Conservation (phyloP, 2,329 filamentous ascomycete genomes). For the Periconia sp. region DNA sequence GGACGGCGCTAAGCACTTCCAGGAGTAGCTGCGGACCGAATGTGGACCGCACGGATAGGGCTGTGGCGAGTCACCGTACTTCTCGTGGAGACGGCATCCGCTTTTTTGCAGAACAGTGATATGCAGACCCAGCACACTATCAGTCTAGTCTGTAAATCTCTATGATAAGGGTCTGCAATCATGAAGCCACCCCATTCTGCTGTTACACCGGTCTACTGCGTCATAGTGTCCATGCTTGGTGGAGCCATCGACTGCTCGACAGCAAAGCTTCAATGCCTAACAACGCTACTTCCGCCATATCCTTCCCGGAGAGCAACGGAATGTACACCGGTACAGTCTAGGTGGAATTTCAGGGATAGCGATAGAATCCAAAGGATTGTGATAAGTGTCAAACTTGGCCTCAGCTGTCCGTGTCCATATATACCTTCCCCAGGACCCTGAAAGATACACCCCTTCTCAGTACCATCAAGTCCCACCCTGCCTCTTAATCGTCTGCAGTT, state of each 20-base stretch:
- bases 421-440: conserved; percentile 4
- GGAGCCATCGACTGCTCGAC: neutral
- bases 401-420: conserved; percentile 4
- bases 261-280: neutral
- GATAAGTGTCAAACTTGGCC: too few relatives aligned
- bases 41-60: neutral
- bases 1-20: neutral
- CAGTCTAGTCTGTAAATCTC: neutral
- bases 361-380: neutral
- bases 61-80: neutral
- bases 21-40: neutral
- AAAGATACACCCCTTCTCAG: neutral
- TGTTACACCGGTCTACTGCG: neutral
- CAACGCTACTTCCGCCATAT: neutral
- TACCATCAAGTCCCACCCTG: neutral
- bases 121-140: neutral
- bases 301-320: neutral
- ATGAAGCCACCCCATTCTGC: neutral
- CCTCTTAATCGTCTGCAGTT: neutral
- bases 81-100: neutral
- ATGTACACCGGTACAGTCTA: neutral
- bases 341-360: neutral
- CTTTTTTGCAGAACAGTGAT: neutral
- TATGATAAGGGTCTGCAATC: neutral
- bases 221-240: neutral